Evolutionary conservation across 2,329 filamentous ascomycete species (phyloP).

Genomic region (Colletotrichum tamarilloi): DNA sequence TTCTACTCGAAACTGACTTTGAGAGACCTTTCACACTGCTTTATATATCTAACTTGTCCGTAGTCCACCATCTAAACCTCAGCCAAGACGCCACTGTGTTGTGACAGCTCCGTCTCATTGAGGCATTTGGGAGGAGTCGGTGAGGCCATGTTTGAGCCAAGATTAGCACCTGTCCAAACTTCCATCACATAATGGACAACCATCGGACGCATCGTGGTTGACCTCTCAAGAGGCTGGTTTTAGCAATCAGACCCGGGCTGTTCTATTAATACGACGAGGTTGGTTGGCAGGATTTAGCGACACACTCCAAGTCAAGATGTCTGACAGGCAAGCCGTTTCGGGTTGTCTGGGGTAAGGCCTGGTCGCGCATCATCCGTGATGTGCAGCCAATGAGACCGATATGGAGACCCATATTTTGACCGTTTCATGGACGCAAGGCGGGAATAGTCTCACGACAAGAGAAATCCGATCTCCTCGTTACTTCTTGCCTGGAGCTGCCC

Average conservation of each 20-base stretch:
- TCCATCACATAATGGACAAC: neutral
- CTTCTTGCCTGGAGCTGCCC: neutral
- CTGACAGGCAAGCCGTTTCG: constrained; percentile 21
- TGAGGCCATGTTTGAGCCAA: constrained; percentile 26
- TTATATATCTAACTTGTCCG: neutral
- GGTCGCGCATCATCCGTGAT: neutral
- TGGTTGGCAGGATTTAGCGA: constrained; percentile 22
- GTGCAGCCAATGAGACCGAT: neutral
- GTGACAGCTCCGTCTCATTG: constrained; percentile 12
- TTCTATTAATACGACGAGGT: constrained; percentile 16
- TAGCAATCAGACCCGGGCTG: neutral
- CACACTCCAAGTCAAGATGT: neutral
- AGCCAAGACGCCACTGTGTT: neutral
- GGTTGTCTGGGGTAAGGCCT: neutral
- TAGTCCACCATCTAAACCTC: neutral
- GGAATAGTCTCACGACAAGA: neutral
- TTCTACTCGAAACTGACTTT: neutral
- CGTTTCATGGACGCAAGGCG: neutral
- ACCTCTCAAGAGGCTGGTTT: neutral
- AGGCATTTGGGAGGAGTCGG: too few species aligned
- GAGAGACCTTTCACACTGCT: neutral
- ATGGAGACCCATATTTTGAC: neutral
- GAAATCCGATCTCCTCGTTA: neutral
- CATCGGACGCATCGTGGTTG: neutral
- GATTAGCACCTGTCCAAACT: neutral